Base-by-base conservation (phyloP, 2,329 filamentous ascomycete species). In the Aureobasidium subglaciale region DNA sequence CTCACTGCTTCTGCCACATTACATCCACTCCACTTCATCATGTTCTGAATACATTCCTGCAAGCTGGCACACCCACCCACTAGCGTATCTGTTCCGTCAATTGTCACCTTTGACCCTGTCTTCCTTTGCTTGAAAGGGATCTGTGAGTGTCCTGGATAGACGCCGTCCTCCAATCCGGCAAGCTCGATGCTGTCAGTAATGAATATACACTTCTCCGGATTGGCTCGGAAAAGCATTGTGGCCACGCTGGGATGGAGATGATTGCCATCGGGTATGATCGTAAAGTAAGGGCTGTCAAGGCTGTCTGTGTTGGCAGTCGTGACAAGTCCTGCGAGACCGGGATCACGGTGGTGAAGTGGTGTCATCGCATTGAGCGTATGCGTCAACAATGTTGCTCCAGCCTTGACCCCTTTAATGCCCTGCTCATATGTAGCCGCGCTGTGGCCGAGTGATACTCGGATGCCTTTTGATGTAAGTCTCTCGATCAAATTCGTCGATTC, bases 351-450 rank as follows among this genome's bases (percentile, higher is more conserved):
- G 55, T 74, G 68, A 3, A 80, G 67, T 2, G 73, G 68, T 29
- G 73, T 67, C 78, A 81, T 81, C 40, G 76, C 78, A 61, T 82
- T 81, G 40, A 81, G 71, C 0, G 75, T 75, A 62, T 82, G 78
- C 0, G 79, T 82, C 1, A 82, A 64, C 38, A 74, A 70, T 35
- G 69, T 77, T 27, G 78, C 79, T 20, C 78, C 79, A 24, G 74
- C 73, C 29, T 66, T 57, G 9, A 80, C 62, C 4, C 73, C 79
- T 11, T 64, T 57, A 2, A 76, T 60, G 4, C 78, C 79, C 41
- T 76, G 62, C 10, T 71, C 64, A 61, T 75, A 76, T 6, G 71
- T 73, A 13, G 78, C 78, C n/a, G 69, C 71, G 10, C 72, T 75
- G 64, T 82, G 79, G 30, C 77, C 77, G 41, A 79, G 69, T 15